Evolutionary conservation across 2,329 filamentous ascomycete genomes (phyloP), one percentile per base, ranked within the genome.

Genomic region (Phialocephala subalpina): DNA sequence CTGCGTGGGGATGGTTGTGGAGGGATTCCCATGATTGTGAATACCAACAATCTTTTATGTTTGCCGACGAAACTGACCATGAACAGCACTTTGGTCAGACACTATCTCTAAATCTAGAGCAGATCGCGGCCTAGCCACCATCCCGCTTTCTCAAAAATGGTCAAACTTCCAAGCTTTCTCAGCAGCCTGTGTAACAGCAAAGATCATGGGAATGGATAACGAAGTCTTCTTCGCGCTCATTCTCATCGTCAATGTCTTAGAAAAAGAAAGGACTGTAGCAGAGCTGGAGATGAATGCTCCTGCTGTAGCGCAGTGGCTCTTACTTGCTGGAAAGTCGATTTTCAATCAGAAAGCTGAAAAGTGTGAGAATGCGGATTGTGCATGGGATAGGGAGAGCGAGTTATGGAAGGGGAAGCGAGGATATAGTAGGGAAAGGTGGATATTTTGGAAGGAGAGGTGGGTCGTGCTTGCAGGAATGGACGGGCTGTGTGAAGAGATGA

Each of bases 81-180:
- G 2, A 40, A 3, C 8, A 45, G 42, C 42, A 45, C 42, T 45
- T 20, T 45, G 42, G 42, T 45, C 42, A 8, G 18, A 45, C 42
- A 45, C 14, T 9, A 45, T 45, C 8, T 45, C 42, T 7, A 45
- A 45, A n/a, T 45, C 12, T 7, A 45, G 42, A 45, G 42, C 16
- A 45, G 42, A n/a, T 18, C 42, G 42, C n/a, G 12, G 16, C 3
- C 42, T 45, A 9, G 42, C 42, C 18, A n/a, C 42, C 3, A 18
- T n/a, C n/a, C 42, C 42, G n/a, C 42, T 45, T n/a, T 45, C 42
- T 45, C 16, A 45, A 20, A 45, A 45, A 45, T 45, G 42, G 42
- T 7, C 16, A n/a, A 45, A 45, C 9, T 45, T 18, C 42, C 42
- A 45, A 45, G 6, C 42, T 2, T 45, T 45, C 42, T 45, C 42